Conservation (phyloP, 2,329 filamentous ascomycete genomes). For the Nigrospora osmanthi region DNA sequence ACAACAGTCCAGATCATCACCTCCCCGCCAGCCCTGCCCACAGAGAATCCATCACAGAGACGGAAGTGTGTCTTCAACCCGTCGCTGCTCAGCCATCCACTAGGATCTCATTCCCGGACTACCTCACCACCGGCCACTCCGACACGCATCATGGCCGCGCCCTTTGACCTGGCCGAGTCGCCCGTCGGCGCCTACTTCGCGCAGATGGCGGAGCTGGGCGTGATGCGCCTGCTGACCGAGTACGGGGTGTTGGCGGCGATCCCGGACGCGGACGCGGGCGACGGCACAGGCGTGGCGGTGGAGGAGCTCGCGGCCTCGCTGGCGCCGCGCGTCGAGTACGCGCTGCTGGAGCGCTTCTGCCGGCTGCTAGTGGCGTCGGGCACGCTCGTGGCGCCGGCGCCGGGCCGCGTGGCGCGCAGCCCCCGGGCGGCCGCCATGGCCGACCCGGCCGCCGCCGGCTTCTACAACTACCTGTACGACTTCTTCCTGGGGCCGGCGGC, state of each 20-base stretch:
- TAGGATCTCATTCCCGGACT: no score
- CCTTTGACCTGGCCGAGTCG: background rate
- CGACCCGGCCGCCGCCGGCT: background rate
- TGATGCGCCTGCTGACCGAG: slow-evolving; percentile 1
- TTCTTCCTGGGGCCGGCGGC: slow-evolving; percentile 2
- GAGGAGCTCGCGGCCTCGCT: background rate
- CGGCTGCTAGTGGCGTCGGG: background rate
- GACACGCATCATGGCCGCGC: background rate
- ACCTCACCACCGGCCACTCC: no score
- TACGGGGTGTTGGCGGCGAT: slow-evolving; percentile 2
- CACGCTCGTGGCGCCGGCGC: background rate
- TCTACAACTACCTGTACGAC: slow-evolving; percentile 1
- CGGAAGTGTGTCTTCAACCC: no score
- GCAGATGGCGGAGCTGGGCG: slow-evolving; percentile 2
- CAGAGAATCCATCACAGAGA: no score
- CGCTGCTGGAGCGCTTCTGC: slow-evolving; percentile 1
- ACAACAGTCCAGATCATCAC: no score
- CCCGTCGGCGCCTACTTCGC: background rate
- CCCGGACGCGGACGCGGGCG: background rate
- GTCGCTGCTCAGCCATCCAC: no score
- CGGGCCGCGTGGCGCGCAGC: background rate
- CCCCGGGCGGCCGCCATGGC: background rate
- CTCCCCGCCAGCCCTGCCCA: no score
- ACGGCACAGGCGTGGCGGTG: background rate
- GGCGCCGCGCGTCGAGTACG: background rate